phyloP scores from a whole-genome alignment of 139 green algal genomes.

The Coelastrella sp. region DNA sequence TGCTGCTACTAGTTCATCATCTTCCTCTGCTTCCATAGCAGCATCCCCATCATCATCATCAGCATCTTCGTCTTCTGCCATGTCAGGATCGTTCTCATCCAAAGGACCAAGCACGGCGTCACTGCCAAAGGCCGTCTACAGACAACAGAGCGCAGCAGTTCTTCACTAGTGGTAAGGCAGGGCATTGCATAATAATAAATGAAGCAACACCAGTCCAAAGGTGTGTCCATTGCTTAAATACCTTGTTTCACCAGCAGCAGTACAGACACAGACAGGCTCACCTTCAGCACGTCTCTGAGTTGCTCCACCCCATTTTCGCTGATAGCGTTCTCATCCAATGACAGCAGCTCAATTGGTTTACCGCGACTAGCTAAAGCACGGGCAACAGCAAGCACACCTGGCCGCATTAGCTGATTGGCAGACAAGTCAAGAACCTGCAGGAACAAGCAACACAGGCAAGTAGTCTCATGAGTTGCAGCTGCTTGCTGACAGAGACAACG shows the following conservation, averaged over 20 bases:
- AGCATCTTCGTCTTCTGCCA: slow-evolving; percentile 49
- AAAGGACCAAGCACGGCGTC: slow-evolving; percentile 54
- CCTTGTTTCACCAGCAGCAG: neutral
- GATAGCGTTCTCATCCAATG: slow-evolving; percentile 89
- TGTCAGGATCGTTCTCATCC: slow-evolving; percentile 57
- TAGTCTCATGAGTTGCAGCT: too few relatives aligned
- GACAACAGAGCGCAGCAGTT: neutral
- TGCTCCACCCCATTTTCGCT: slow-evolving; percentile 68
- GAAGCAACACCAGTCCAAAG: neutral
- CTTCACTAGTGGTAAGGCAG: too few relatives aligned
- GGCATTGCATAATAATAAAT: neutral
- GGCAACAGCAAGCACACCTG: slow-evolving; percentile 71
- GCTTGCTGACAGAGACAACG: too few relatives aligned
- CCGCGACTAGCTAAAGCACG: slow-evolving; percentile 42
- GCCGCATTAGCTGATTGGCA: slow-evolving; percentile 76
- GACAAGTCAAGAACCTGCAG: slow-evolving; percentile 67
- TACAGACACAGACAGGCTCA: neutral
- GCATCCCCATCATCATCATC: slow-evolving; percentile 31
- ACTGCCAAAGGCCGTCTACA: slow-evolving; percentile 51
- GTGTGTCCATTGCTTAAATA: neutral
- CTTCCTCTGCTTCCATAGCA: slow-evolving; percentile 11
- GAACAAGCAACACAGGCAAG: too few relatives aligned
- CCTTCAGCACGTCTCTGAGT: slow-evolving; percentile 50
- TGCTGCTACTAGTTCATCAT: slow-evolving; percentile 39
- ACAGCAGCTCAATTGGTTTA: slow-evolving; percentile 65